phyloP scores from a whole-genome alignment of 768 basidiomycete genomes.

The Russula earlei region DNA sequence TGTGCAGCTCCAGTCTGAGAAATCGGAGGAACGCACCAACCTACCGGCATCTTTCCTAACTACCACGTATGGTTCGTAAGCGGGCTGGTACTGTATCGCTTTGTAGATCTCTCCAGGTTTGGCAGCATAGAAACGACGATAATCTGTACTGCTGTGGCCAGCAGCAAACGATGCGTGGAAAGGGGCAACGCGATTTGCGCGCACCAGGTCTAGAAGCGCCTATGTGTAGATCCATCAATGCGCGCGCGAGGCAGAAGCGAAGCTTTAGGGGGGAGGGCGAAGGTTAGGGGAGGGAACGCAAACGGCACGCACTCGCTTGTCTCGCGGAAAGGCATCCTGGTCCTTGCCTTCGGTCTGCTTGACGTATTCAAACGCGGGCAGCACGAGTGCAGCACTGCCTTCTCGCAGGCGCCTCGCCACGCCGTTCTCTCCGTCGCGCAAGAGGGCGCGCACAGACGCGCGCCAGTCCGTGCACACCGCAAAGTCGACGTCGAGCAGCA shows the following conservation, averaged over 20 bases:
- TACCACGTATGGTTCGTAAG: conserved; percentile 85
- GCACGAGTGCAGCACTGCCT: conserved; percentile 63
- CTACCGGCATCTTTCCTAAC: conserved; percentile 44
- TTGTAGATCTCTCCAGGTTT: conserved; percentile 61
- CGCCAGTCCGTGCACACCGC: conserved; percentile 77
- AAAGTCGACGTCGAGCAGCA: conserved; percentile 92
- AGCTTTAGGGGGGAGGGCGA: neutral
- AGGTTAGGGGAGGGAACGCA: too few relatives aligned
- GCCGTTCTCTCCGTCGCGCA: conserved; percentile 4
- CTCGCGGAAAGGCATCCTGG: conserved; percentile 49
- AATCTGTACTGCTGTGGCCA: conserved; percentile 79
- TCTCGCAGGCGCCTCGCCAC: conserved; percentile 41
- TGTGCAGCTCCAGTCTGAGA: neutral
- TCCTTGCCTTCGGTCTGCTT: conserved; percentile 56
- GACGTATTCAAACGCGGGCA: conserved; percentile 79
- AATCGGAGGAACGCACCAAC: neutral
- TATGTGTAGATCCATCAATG: conserved; percentile 21
- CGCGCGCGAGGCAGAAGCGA: neutral
- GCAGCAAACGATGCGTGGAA: conserved; percentile 72
- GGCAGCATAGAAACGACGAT: conserved; percentile 54
- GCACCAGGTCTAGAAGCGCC: conserved; percentile 51
- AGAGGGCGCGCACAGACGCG: conserved; percentile 33
- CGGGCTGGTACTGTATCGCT: conserved; percentile 67
- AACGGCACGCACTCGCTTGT: conserved; percentile 46
- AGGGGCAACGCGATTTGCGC: conserved; percentile 49